Percentiles rank a stretch among this genome's conserved stretches.
phyloP scores from a whole-genome alignment of 345 rosid genomes.

The Eutrema heterophyllum region DNA sequence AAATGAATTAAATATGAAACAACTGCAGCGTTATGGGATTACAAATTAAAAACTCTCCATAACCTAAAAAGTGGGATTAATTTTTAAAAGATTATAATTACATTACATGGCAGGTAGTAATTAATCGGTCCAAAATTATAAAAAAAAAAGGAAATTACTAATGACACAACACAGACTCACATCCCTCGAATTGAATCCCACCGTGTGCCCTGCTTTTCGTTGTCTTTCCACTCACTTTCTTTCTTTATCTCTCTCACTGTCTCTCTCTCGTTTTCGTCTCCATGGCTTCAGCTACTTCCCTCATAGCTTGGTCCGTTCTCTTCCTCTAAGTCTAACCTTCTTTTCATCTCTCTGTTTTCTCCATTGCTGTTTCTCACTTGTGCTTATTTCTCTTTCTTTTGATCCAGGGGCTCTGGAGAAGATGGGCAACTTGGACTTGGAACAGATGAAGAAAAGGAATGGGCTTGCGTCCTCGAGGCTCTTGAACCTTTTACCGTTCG shows the following conservation, averaged over 20 bases:
- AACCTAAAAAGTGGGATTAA: not conserved
- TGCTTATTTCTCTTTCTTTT: not conserved
- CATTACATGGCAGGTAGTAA: not conserved
- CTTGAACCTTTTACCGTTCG: slow-evolving; percentile 61
- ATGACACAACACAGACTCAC: slow-evolving; percentile 3
- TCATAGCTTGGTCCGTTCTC: slow-evolving; percentile 44
- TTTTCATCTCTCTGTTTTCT: not conserved
- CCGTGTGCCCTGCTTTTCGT: slow-evolving; percentile 18
- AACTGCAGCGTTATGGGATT: too few species aligned
- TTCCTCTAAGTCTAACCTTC: not conserved
- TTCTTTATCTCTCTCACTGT: not conserved
- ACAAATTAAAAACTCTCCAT: not conserved
- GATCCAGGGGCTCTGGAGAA: slow-evolving; percentile 89
- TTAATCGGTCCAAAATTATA: not conserved
- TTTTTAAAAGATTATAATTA: not conserved
- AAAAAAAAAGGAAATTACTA: not conserved
- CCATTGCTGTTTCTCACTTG: not conserved
- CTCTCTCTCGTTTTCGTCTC: slow-evolving; percentile 6
- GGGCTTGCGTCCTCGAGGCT: slow-evolving; percentile 69
- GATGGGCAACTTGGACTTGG: slow-evolving; percentile 97
- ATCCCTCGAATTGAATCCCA: slow-evolving; percentile 13
- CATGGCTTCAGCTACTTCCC: slow-evolving; percentile 42
- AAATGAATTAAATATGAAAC: too few species aligned
- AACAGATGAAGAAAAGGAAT: slow-evolving; percentile 66
- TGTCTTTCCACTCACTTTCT: slow-evolving; percentile 21